Evolutionary conservation across 192 early-diverging fungal species (phyloP).

Genomic region (Spinellus fusiger): DNA sequence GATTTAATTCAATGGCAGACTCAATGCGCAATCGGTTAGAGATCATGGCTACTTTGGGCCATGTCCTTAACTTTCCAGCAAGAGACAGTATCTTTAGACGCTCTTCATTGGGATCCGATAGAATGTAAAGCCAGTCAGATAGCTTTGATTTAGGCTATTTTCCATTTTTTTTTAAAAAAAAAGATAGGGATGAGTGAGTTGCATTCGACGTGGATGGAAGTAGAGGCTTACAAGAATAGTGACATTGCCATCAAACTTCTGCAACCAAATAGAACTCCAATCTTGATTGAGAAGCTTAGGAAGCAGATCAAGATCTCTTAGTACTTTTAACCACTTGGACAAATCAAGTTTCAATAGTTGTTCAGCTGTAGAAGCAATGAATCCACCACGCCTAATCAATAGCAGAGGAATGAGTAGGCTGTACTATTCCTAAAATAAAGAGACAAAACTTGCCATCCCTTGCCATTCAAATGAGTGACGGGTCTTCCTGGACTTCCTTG

Average conservation of each 20-base stretch:
- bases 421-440: background rate
- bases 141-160: conserved; percentile 52
- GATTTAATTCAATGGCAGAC: conserved; percentile 49
- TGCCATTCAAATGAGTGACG: conserved; percentile 59
- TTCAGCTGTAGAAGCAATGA: conserved; percentile 68
- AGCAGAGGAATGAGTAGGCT: background rate
- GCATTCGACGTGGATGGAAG: background rate
- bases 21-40: conserved; percentile 70
- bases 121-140: conserved; percentile 55
- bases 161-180: background rate
- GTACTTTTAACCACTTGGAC: conserved; percentile 76
- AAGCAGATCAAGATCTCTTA: conserved; percentile 73
- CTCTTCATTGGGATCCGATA: conserved; percentile 57
- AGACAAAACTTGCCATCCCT: conserved; percentile 48
- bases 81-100: conserved; percentile 52
- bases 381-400: conserved; percentile 77
- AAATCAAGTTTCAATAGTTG: conserved; percentile 82
- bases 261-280: conserved; percentile 79
- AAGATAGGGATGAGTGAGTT: background rate
- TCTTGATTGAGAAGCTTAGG: conserved; percentile 74
- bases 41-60: conserved; percentile 78
- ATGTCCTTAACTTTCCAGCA: conserved; percentile 57
- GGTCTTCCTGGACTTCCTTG: conserved; percentile 73
- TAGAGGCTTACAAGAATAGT: conserved; percentile 60
- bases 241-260: conserved; percentile 86